Base-by-base conservation (phyloP, 106 monocot genomes). In the Ottelia alismoides region DNA sequence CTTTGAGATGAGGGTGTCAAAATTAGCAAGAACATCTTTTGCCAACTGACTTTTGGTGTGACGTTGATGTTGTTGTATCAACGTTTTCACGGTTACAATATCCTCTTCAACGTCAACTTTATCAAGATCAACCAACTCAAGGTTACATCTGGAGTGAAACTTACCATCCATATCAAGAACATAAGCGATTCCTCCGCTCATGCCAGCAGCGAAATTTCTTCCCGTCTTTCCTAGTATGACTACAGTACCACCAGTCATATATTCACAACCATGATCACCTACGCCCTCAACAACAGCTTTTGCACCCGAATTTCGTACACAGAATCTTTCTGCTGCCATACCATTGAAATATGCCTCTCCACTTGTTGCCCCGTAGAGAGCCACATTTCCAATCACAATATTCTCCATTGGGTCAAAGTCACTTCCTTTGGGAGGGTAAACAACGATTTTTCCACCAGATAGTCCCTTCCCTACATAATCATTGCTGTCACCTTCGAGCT, bases 341-440 rank as follows among this genome's bases (percentile, higher is more conserved):
- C 98, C 98, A 65, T 82, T 85, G 59, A 98, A 98, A 60, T 98
- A 98, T 31, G 98, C 98, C 63, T 98, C 98, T n/a, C 98, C 98
- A 35, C 30, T 73, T 46, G 75, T 98, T 44, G 98, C 98, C 25
- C 98, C 98, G 61, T 98, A 98, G 30, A 98, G 70, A 55, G 98
- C 98, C 52, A 98, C 98, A 77, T 98, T 98, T 26, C 98, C 98
- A 54, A 98, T 86, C 28, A 98, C 90, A 56, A 98, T 98, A 58
- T 98, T 98, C 32, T 98, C 98, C 50, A 80, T 85, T 2, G 98
- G 98, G 65, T 84, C 79, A 65, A 98, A 98, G 11, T 66, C 56
- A 24, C 98, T 90, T 35, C 61, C 57, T 56, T 77, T 76, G 25
- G 98, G 90, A 64, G 98, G 98, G 61, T 98, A 98, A 31, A 90